phyloP scores from a whole-genome alignment of 2,329 filamentous ascomycete genomes.

The Exophiala sideris region DNA sequence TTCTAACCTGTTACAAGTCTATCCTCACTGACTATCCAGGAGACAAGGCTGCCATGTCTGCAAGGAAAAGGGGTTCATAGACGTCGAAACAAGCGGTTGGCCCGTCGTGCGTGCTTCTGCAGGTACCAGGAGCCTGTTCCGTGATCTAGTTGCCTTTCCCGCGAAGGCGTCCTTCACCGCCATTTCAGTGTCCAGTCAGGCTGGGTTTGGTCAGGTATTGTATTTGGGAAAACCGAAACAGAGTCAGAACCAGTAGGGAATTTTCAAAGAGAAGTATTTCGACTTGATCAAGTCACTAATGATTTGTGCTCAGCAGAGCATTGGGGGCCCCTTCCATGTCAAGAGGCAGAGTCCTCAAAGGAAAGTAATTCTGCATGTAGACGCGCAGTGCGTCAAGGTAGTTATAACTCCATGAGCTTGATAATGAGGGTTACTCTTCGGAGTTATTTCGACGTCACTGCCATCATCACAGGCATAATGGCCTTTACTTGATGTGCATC shows the following conservation, averaged over 20 bases:
- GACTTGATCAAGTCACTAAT: not conserved
- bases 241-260: not conserved
- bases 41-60: conserved; percentile 18
- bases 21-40: not conserved
- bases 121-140: conserved; percentile 13
- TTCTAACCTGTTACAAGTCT: not conserved
- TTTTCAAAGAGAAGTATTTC: too few relatives aligned
- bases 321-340: too few relatives aligned
- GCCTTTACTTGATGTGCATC: too few relatives aligned
- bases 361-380: too few relatives aligned
- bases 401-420: too few relatives aligned
- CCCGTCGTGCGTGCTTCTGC: conserved; percentile 7
- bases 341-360: too few relatives aligned
- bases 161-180: conserved; percentile 15
- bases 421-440: too few relatives aligned
- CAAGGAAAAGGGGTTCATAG: conserved; percentile 7
- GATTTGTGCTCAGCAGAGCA: too few relatives aligned
- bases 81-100: conserved; percentile 22
- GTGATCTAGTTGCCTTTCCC: conserved; percentile 6
- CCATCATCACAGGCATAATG: too few relatives aligned
- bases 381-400: too few relatives aligned
- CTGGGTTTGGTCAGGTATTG: conserved; percentile 15
- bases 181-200: conserved; percentile 3
- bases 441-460: too few relatives aligned
- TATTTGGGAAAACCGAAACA: conserved; percentile 5